phyloP scores from a whole-genome alignment of 139 green algal genomes.

The Choricystis sp. region DNA sequence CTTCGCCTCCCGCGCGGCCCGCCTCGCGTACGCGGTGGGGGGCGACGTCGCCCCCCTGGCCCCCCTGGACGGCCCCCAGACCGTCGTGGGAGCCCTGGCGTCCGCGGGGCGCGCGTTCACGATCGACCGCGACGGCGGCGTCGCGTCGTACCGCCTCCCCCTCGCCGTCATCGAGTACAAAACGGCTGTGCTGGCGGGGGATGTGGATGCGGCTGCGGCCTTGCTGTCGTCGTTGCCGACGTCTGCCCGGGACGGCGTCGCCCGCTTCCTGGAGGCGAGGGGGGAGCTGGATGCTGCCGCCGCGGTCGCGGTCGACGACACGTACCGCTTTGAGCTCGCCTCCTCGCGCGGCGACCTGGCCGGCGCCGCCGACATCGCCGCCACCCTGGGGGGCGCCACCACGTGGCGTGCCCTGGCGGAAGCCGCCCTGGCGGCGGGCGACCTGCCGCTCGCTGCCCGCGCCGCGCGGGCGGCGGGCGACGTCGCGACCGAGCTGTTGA shows the following conservation, averaged over 20 bases:
- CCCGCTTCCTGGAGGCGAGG: constrained; percentile 84
- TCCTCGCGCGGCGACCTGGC: constrained; percentile 74
- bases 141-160: constrained; percentile 81
- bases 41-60: constrained; percentile 93
- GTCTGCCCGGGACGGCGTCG: constrained; percentile 60
- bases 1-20: constrained; percentile 90
- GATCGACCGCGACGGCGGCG: constrained; percentile 74
- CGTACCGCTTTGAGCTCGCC: constrained; percentile 87
- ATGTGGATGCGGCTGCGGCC: constrained; percentile 46
- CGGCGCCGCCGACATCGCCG: constrained; percentile 59
- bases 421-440: constrained; percentile 54
- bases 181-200: constrained; percentile 61
- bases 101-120: constrained; percentile 77
- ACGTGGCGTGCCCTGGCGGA: constrained; percentile 95
- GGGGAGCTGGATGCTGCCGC: constrained; percentile 68
- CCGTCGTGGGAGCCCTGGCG: constrained; percentile 92
- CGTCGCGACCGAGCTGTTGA: constrained; percentile 75
- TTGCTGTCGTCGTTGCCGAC: constrained; percentile 35
- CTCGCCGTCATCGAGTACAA: constrained; percentile 95
- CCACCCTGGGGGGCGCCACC: constrained; percentile 40
- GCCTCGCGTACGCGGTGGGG: constrained; percentile 95
- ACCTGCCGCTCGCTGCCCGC: constrained; percentile 35
- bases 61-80: constrained; percentile 93
- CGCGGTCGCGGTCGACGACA: constrained; percentile 72
- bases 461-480: constrained; percentile 66